Conservation (phyloP, 495 filamentous ascomycete genomes). For the Pseudomonodictys pantanalensis region DNA sequence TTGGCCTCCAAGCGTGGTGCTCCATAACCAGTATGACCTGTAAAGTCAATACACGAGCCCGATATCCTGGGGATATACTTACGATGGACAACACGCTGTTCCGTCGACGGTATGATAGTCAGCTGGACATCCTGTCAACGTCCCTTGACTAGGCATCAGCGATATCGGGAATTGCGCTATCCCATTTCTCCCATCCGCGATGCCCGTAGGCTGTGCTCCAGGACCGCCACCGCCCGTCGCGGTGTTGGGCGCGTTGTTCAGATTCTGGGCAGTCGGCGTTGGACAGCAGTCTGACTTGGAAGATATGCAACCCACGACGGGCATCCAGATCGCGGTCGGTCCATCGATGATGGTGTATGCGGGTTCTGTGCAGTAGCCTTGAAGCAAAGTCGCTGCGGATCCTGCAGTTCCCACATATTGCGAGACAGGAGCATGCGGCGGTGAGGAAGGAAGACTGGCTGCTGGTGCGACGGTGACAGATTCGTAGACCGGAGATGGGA, state of each 20-base stretch:
- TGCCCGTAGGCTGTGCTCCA: background rate
- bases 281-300: slow-evolving; percentile 18
- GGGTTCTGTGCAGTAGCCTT: slow-evolving; percentile 18
- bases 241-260: background rate
- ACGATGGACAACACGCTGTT: slow-evolving; percentile 24
- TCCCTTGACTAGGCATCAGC: slow-evolving; percentile 4
- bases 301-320: slow-evolving; percentile 14
- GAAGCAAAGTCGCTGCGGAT: background rate
- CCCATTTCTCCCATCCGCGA: background rate
- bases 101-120: slow-evolving; percentile 21
- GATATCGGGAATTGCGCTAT: slow-evolving; percentile 1
- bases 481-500: slow-evolving; percentile 1
- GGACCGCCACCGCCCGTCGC: background rate
- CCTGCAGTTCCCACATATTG: background rate
- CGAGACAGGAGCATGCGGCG: slow-evolving; percentile 4
- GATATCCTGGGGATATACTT: too few species aligned
- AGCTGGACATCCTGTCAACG: slow-evolving; percentile 11
- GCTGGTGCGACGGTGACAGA: slow-evolving; percentile 8
- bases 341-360: slow-evolving; percentile 22
- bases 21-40: slow-evolving; percentile 15
- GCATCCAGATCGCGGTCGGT: slow-evolving; percentile 17
- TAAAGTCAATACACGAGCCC: too few species aligned
- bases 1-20: slow-evolving; percentile 10
- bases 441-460: background rate
- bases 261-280: background rate